These are phyloP conservation scores for Ustilago crameri DNA, from an alignment of 1,284 basidiomycete genomes.

Conservation along the genomic window DNA sequence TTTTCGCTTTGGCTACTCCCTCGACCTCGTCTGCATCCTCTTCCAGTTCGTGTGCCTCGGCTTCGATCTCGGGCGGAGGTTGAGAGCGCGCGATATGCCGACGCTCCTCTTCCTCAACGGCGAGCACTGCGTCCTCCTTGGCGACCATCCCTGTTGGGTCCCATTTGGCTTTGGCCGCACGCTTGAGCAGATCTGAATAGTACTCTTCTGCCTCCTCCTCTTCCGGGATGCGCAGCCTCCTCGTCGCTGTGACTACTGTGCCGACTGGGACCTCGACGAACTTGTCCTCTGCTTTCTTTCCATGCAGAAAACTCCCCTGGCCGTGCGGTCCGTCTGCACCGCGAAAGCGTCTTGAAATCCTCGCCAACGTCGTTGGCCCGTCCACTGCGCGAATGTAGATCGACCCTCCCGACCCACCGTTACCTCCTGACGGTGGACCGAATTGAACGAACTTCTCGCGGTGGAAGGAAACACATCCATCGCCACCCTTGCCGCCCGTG, in stretches of 20 bases:
- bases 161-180: constrained; percentile 44
- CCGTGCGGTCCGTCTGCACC: constrained; percentile 62
- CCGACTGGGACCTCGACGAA: constrained; percentile 65
- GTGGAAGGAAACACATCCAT: constrained; percentile 66
- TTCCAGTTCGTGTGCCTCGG: constrained; percentile 5
- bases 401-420: constrained; percentile 62
- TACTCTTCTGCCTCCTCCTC: constrained; percentile 52
- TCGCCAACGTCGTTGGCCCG: constrained; percentile 56
- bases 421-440: constrained; percentile 66
- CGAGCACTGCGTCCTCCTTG: constrained; percentile 38
- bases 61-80: constrained; percentile 26
- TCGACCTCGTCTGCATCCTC: not conserved
- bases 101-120: constrained; percentile 26
- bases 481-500: constrained; percentile 63
- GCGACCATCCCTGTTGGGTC: constrained; percentile 40
- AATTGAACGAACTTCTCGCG: constrained; percentile 66
- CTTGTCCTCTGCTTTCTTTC: constrained; percentile 52
- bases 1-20: constrained; percentile 8
- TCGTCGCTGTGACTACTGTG: constrained; percentile 60
- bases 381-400: constrained; percentile 60
- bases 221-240: constrained; percentile 38
- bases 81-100: constrained; percentile 9
- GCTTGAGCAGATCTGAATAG: constrained; percentile 42
- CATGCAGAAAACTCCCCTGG: constrained; percentile 61
- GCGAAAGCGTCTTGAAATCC: constrained; percentile 49